Conservation (phyloP, 768 basidiomycete species). For the Mycena capillaripes region DNA sequence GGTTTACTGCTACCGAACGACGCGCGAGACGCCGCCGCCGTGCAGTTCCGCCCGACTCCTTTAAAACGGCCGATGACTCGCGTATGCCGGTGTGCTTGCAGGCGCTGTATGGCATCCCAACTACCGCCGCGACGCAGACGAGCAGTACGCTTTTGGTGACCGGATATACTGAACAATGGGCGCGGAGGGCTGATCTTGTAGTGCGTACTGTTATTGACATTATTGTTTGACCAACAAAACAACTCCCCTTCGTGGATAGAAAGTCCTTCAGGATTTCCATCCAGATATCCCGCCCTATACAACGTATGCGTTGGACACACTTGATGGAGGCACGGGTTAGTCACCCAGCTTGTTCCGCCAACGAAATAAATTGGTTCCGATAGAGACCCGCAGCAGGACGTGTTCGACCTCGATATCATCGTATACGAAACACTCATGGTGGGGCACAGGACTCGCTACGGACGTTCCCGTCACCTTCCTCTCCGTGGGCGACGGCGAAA, state of each 20-base stretch:
- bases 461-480: conserved; percentile 19
- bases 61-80: neutral
- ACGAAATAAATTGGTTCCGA: no score
- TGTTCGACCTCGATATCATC: neutral
- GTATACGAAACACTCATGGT: neutral
- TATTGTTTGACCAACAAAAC: no score
- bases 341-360: no score
- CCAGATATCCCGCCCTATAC: conserved; percentile 38
- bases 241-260: neutral
- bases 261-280: conserved; percentile 34
- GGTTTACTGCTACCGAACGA: conserved; percentile 15
- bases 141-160: conserved; percentile 47
- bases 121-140: conserved; percentile 45
- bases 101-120: conserved; percentile 51
- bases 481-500: conserved; percentile 9
- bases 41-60: conserved; percentile 38
- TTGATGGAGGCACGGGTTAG: conserved; percentile 36
- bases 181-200: conserved; percentile 30
- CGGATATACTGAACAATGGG: conserved; percentile 4
- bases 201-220: conserved; percentile 4
- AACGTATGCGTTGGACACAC: conserved; percentile 36
- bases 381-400: conserved; percentile 34
- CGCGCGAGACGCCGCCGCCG: conserved; percentile 11
- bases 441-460: conserved; percentile 18
- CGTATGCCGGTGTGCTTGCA: conserved; percentile 51